Evolutionary conservation across 2,329 filamentous ascomycete genomes (phyloP), one percentile per base, ranked within the genome.

Genomic region (Setomelanomma holmii): DNA sequence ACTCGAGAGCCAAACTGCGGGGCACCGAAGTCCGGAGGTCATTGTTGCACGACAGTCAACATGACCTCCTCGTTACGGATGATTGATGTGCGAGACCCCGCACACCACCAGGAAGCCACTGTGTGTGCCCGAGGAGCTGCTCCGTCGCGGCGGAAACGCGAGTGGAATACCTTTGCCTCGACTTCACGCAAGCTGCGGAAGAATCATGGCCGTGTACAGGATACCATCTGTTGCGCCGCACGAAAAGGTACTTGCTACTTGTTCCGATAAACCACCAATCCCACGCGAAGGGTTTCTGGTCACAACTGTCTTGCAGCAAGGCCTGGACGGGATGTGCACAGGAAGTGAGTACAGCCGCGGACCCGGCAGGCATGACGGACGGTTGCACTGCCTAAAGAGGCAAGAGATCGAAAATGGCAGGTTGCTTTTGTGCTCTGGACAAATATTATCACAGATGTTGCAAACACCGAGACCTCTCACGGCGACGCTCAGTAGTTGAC

Each of bases 341-440:
- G 16, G 23, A 20, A 30, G 27, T 6, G 27, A 10, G 27, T n/a
- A n/a, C n/a, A n/a, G 3, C 27, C 27, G 27, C 27, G 27, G 27
- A 30, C 27, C 27, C 27, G 27, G 10, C 27, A 30, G 21, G 22
- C 14, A 24, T 17, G 24, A 16, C 19, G 14, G 17, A 30, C 46
- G 46, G 46, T 36, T 49, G 30, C 40, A 36, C 22, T 49, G 14
- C 46, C 39, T 17, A 8, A 49, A 20, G 21, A 30, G 46, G 39
- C 33, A 43, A 38, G 21, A 8, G 27, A 30, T 14, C 14, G 14
- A 30, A 30, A 27, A n/a, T 14, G 4, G 10, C n/a, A 14, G 16
- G 34, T n/a, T 36, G 34, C 34, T 36, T 17, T 36, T 36, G 34
- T 16, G 34, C n/a, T 20, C 35, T 38, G 19, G 35, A 38, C 19